Conservation (phyloP, 2,329 filamentous ascomycete species). For the Trichoderma hamatum region DNA sequence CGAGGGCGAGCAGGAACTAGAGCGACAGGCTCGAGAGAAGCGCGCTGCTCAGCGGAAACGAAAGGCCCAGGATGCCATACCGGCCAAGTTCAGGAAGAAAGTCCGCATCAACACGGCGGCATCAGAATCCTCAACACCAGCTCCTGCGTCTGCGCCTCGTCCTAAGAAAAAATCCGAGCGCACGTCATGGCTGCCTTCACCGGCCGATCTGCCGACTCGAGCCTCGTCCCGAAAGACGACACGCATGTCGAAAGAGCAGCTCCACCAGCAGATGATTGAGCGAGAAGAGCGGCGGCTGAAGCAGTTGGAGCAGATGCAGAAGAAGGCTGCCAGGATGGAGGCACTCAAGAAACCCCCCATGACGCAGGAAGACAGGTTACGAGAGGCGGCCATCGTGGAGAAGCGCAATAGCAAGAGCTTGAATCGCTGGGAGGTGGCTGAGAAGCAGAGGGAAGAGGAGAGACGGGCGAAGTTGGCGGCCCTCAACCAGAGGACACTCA, state of each 20-base stretch:
- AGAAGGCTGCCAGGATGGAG: constrained; percentile 69
- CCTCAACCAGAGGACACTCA: constrained; percentile 80
- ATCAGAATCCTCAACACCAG: constrained; percentile 33
- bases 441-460: constrained; percentile 85
- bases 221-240: constrained; percentile 62
- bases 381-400: constrained; percentile 81
- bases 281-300: constrained; percentile 71
- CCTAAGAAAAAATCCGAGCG: constrained; percentile 65
- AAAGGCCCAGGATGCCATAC: constrained; percentile 75
- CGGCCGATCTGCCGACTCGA: constrained; percentile 58
- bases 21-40: constrained; percentile 73
- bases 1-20: constrained; percentile 84
- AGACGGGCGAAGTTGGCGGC: constrained; percentile 82
- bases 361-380: constrained; percentile 84
- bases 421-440: constrained; percentile 91
- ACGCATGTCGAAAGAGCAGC: constrained; percentile 61
- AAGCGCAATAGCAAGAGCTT: constrained; percentile 85
- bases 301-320: constrained; percentile 69
- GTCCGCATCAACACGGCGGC: constrained; percentile 67
- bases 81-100: constrained; percentile 72
- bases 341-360: constrained; percentile 77
- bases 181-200: constrained; percentile 59
- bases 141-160: constrained; percentile 51
- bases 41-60: constrained; percentile 72
- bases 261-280: constrained; percentile 73